Conservation (phyloP, 768 basidiomycete genomes). For the Termitomyces eurrhizus region DNA sequence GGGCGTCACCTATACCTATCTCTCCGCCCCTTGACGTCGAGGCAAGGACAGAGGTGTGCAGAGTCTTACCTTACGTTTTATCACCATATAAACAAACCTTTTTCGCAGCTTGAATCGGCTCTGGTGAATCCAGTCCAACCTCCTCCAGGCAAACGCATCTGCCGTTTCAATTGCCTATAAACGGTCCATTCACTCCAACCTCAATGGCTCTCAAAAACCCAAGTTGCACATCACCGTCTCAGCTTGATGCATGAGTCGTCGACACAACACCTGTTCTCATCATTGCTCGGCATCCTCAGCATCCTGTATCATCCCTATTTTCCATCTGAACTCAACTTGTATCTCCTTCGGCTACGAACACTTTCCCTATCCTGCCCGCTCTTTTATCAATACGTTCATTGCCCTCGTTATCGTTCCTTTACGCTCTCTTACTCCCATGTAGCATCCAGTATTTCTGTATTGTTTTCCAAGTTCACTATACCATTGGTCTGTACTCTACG, state of each 20-base stretch:
- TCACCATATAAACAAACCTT: not conserved
- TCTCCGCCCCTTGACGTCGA: constrained; percentile 17
- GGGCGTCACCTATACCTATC: constrained; percentile 15
- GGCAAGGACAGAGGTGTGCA: constrained; percentile 11
- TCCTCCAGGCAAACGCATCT: constrained; percentile 9
- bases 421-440: not conserved
- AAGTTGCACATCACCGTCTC: not conserved
- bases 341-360: not conserved
- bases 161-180: constrained; percentile 11
- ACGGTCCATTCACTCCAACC: not conserved
- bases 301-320: not conserved
- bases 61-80: too few relatives aligned
- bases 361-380: not conserved
- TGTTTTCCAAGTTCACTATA: not conserved
- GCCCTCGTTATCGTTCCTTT: not conserved
- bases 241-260: constrained; percentile 8
- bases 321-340: not conserved
- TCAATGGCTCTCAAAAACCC: too few relatives aligned
- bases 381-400: not conserved
- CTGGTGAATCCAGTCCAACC: not conserved
- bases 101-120: not conserved
- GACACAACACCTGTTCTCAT: not conserved
- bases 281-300: not conserved
- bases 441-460: not conserved
- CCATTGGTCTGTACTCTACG: not conserved